Evolutionary conservation across 202 grass and related monocot species (phyloP).

Genomic region (Miscanthus sacchariflorus): DNA sequence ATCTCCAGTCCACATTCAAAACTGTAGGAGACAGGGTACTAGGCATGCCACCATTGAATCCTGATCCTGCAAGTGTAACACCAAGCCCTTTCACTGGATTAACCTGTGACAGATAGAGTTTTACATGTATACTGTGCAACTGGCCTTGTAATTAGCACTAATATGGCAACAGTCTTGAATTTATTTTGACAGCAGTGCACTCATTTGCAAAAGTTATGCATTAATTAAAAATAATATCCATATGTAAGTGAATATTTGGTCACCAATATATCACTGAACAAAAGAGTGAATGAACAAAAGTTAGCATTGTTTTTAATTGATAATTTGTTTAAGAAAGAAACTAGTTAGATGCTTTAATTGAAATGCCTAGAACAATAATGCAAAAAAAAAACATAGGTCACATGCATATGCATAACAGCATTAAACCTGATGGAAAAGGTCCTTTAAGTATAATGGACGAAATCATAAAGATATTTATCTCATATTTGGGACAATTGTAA

Average conservation of each 20-base stretch:
- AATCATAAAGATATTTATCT: too few species aligned
- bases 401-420: too few species aligned
- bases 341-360: too few species aligned
- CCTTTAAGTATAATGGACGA: too few species aligned
- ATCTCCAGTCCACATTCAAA: conserved; percentile 91
- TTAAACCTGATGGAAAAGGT: too few species aligned
- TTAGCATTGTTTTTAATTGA: neutral
- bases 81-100: conserved; percentile 75
- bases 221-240: neutral
- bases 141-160: conserved; percentile 24
- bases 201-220: conserved; percentile 22
- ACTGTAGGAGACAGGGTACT: conserved; percentile 87
- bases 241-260: conserved; percentile 6
- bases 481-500: too few species aligned
- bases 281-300: conserved; percentile 1
- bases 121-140: conserved; percentile 17
- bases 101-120: conserved; percentile 58
- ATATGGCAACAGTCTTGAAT: neutral
- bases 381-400: too few species aligned
- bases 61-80: conserved; percentile 65
- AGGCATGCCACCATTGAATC: conserved; percentile 61
- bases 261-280: neutral
- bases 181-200: neutral
- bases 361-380: too few species aligned
- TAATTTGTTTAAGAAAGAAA: neutral